Conservation (phyloP, 2,329 filamentous ascomycete species). For the Botrytis fragariae region DNA sequence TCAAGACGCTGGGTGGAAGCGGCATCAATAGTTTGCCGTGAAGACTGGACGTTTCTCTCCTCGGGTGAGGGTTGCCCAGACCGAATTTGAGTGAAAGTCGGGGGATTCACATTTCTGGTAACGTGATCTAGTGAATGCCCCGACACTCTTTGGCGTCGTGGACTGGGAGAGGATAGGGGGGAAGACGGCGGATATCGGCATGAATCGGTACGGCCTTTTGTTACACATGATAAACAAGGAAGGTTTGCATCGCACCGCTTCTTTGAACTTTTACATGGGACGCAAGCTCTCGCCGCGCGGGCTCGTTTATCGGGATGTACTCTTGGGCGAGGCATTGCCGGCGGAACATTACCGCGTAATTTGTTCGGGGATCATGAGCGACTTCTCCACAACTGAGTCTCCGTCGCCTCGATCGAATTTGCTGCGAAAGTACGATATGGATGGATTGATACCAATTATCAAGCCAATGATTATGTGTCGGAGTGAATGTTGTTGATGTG, state of each 20-base stretch:
- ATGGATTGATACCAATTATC: background rate
- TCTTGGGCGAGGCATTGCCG: background rate
- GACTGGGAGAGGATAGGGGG: background rate
- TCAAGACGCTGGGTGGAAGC: background rate
- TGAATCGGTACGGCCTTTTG: background rate
- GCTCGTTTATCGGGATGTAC: conserved; percentile 1
- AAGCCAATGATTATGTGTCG: background rate
- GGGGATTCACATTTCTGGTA: background rate
- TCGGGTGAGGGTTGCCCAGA: background rate
- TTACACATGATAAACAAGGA: conserved; percentile 1
- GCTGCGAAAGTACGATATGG: background rate
- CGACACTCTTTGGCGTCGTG: background rate
- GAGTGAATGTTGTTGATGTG: background rate
- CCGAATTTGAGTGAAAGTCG: background rate
- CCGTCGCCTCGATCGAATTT: background rate
- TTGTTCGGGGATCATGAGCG: background rate
- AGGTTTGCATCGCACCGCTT: conserved; percentile 8
- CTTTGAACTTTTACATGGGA: conserved; percentile 7
- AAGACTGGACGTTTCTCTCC: background rate
- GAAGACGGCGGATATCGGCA: conserved; percentile 9
- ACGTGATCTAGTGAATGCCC: background rate
- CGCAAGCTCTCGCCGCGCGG: conserved; percentile 9
- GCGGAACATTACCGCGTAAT: background rate
- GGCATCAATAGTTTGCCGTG: background rate
- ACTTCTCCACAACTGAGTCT: no score